A percentile compares a stretch with the other conserved stretches of the same genome.
Evolutionary conservation across 2,329 filamentous ascomycete genomes (phyloP).

Genomic region (Cryphonectria nitschkei): DNA sequence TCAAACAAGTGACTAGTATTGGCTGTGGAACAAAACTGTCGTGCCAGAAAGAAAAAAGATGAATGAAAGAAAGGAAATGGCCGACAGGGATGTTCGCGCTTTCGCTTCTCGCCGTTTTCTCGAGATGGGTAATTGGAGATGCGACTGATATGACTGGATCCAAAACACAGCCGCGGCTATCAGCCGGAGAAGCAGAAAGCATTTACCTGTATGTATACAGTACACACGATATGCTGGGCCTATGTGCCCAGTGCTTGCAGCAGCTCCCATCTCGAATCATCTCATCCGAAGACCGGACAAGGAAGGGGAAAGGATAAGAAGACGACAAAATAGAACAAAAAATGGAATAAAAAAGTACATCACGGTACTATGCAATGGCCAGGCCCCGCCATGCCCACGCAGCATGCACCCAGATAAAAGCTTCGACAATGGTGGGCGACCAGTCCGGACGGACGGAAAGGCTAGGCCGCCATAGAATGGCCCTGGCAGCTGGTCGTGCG

Average conservation of each 20-base stretch:
- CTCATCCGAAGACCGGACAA: background rate
- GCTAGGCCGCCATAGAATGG: constrained; percentile 4
- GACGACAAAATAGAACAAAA: background rate
- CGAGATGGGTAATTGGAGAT: background rate
- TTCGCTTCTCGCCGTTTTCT: constrained; percentile 18
- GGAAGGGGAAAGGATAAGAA: background rate
- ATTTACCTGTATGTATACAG: background rate
- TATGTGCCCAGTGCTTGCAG: background rate
- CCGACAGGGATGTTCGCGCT: constrained; percentile 1
- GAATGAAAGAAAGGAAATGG: background rate
- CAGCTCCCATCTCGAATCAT: background rate
- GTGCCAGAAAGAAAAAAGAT: background rate
- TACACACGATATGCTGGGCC: too few relatives aligned
- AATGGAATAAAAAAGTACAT: background rate
- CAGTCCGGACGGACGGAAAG: constrained; percentile 28
- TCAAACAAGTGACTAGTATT: background rate
- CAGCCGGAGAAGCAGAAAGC: background rate
- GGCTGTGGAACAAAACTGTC: background rate
- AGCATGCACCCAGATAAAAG: background rate
- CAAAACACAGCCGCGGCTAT: background rate
- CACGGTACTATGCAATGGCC: background rate
- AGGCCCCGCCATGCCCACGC: background rate
- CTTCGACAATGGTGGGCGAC: background rate
- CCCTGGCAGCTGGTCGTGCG: background rate
- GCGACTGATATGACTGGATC: background rate